Percentiles rank a stretch among this genome's conserved stretches.
Conservation (phyloP, 805 yeast genomes). For the Metschnikowia lochheadii region DNA sequence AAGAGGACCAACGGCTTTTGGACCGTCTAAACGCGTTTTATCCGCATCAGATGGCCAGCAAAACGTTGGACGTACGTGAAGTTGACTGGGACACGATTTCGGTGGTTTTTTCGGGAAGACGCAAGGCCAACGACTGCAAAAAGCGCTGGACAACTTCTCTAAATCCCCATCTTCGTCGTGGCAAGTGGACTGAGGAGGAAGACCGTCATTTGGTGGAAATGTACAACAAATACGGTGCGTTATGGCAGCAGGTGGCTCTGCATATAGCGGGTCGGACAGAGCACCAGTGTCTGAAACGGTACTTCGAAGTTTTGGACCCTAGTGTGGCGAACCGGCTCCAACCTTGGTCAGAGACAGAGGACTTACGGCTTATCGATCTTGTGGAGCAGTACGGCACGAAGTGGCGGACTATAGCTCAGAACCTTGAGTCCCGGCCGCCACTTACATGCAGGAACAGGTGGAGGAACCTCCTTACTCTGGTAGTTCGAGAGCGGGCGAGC, state of each 20-base stretch:
- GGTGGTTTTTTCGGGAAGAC: slow-evolving; percentile 33
- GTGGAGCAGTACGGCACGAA: slow-evolving; percentile 76
- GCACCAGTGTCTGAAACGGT: slow-evolving; percentile 92
- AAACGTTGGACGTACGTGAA: slow-evolving; percentile 31
- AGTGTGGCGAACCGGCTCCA: slow-evolving; percentile 68
- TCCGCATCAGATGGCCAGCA: slow-evolving; percentile 16
- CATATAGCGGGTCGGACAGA: slow-evolving; percentile 83
- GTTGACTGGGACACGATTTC: slow-evolving; percentile 65
- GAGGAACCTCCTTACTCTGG: slow-evolving; percentile 79
- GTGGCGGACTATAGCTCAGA: slow-evolving; percentile 77
- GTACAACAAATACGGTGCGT: slow-evolving; percentile 64
- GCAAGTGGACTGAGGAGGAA: slow-evolving; percentile 82
- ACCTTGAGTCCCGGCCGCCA: slow-evolving; percentile 76
- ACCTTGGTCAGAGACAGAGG: slow-evolving; percentile 80
- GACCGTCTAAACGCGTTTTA: slow-evolving; percentile 37
- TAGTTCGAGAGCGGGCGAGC: slow-evolving; percentile 61
- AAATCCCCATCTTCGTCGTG: slow-evolving; percentile 77
- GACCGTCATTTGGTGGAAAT: slow-evolving; percentile 65
- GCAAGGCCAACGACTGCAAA: slow-evolving; percentile 79
- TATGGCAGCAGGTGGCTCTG: slow-evolving; percentile 80
- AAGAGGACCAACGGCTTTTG: slow-evolving; percentile 60
- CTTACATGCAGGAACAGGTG: slow-evolving; percentile 89
- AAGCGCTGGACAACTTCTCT: slow-evolving; percentile 85
- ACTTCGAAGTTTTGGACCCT: slow-evolving; percentile 85
- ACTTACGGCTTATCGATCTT: slow-evolving; percentile 58